These are phyloP conservation scores for Pelargonium nanum DNA, from an alignment of 345 rosid genomes.

Conservation along the genomic window DNA sequence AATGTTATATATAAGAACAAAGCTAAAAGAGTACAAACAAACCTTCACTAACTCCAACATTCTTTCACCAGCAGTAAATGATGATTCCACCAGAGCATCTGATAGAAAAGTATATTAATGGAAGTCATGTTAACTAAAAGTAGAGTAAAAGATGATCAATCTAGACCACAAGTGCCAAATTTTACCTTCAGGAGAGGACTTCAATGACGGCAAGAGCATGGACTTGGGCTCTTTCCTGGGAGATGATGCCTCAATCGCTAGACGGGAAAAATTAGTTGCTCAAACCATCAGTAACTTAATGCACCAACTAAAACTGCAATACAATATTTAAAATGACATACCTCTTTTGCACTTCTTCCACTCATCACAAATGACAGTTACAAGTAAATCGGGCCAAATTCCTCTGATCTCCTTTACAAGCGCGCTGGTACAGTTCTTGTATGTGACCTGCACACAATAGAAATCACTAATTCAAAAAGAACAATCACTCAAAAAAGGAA, in stretches of 20 bases:
- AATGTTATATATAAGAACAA: background rate
- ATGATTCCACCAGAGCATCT: conserved; percentile 61
- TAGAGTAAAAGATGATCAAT: background rate
- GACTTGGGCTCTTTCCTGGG: conserved; percentile 73
- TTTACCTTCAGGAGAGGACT: conserved; percentile 49
- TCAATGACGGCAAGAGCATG: conserved; percentile 54
- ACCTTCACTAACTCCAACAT: conserved; percentile 88
- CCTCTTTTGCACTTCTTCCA: conserved; percentile 98
- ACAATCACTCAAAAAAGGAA: background rate
- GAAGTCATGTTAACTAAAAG: background rate
- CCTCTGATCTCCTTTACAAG: conserved; percentile 62
- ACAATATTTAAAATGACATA: conserved; percentile 16
- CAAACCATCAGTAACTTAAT: conserved; percentile 6
- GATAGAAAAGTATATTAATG: conserved; percentile 2
- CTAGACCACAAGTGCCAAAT: background rate
- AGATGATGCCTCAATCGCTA: conserved; percentile 84
- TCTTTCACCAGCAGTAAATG: conserved; percentile 61
- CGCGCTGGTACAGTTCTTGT: conserved; percentile 40
- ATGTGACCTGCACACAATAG: conserved; percentile 42
- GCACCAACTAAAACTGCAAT: conserved; percentile 8
- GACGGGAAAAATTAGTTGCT: conserved; percentile 11
- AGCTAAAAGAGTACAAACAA: conserved; percentile 15
- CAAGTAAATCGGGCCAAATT: conserved; percentile 73
- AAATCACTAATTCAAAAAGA: background rate
- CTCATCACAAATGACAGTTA: conserved; percentile 62